These are phyloP conservation scores for Macrocybe gigantea DNA, from an alignment of 768 basidiomycete species.

Conservation along the genomic window DNA sequence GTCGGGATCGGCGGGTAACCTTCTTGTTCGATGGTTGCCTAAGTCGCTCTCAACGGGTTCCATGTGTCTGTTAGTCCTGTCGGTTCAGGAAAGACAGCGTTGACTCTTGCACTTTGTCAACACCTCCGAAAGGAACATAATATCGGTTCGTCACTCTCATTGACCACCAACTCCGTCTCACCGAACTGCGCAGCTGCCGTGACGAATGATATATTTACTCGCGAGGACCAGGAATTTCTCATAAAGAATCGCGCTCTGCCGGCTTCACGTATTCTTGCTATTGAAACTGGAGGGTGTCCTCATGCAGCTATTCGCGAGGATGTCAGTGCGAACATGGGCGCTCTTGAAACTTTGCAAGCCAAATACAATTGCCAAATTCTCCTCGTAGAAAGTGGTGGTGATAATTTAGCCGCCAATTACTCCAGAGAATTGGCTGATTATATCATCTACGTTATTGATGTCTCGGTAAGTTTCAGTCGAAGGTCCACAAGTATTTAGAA, in stretches of 20 bases:
- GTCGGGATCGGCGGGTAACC: constrained; percentile 93
- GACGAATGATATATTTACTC: constrained; percentile 99
- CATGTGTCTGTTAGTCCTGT: constrained; percentile 61
- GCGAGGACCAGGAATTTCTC: constrained; percentile 96
- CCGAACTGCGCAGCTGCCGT: constrained; percentile 61
- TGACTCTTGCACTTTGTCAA: constrained; percentile 87
- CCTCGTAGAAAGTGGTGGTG: constrained; percentile 94
- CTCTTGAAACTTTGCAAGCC: constrained; percentile 89
- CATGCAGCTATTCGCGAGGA: constrained; percentile 98
- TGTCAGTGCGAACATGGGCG: constrained; percentile 95
- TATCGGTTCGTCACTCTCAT: constrained; percentile 52
- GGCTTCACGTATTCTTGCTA: constrained; percentile 81
- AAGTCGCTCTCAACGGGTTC: not conserved
- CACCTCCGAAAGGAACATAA: constrained; percentile 79
- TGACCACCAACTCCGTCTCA: constrained; percentile 1
- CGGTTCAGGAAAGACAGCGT: constrained; percentile 96
- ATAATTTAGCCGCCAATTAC: constrained; percentile 96
- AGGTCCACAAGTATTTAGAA: not conserved
- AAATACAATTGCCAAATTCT: constrained; percentile 87
- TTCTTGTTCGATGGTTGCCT: not conserved
- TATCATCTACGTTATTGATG: constrained; percentile 91
- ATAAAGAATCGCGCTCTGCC: constrained; percentile 90
- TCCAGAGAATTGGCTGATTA: constrained; percentile 96
- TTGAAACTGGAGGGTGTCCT: constrained; percentile 97
- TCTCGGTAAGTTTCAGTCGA: constrained; percentile 46